Evolutionary conservation across 805 yeast species (phyloP).

Genomic region (Limtongozyma cylindracea): DNA sequence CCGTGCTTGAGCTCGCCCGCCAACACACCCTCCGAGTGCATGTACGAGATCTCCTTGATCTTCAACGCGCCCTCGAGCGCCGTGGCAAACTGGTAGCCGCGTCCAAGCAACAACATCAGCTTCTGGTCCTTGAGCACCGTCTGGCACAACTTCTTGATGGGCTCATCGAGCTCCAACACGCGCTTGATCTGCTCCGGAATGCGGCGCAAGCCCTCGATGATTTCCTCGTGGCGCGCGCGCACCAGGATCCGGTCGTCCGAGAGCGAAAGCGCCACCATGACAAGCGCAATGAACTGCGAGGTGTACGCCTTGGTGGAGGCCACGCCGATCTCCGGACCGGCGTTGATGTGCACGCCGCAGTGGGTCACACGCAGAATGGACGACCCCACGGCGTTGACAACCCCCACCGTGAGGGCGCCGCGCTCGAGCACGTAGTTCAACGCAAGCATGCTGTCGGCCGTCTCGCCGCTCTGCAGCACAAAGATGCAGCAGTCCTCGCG

Average conservation of each 20-base stretch:
- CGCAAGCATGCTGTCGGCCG: slow-evolving; percentile 92
- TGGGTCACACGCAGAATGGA: slow-evolving; percentile 90
- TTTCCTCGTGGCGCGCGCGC: slow-evolving; percentile 52
- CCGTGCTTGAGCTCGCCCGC: slow-evolving; percentile 99
- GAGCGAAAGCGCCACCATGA: slow-evolving; percentile 87
- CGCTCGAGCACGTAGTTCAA: slow-evolving; percentile 88
- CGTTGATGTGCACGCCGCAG: slow-evolving; percentile 98
- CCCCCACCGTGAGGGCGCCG: slow-evolving; percentile 94
- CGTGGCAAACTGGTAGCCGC: slow-evolving; percentile 94
- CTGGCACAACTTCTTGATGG: slow-evolving; percentile 54
- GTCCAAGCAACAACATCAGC: slow-evolving; percentile 75
- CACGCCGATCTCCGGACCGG: slow-evolving; percentile 99
- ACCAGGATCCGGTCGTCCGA: slow-evolving; percentile 77
- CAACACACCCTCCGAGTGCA: slow-evolving; percentile 97
- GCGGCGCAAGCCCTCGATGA: slow-evolving; percentile 60
- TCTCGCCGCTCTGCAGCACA: slow-evolving; percentile 97
- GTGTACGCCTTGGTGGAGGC: slow-evolving; percentile 98
- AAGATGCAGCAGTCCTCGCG: slow-evolving; percentile 95
- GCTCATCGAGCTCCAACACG: slow-evolving; percentile 47
- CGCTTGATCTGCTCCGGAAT: slow-evolving; percentile 71
- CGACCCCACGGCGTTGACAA: slow-evolving; percentile 94
- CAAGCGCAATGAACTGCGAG: slow-evolving; percentile 90
- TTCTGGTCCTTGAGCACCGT: slow-evolving; percentile 53
- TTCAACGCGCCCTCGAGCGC: slow-evolving; percentile 97
- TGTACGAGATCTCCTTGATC: slow-evolving; percentile 93